A percentile compares a stretch with the other conserved stretches of the same genome.
Evolutionary conservation across 768 basidiomycete genomes (phyloP).

Genomic region (Postia placenta): DNA sequence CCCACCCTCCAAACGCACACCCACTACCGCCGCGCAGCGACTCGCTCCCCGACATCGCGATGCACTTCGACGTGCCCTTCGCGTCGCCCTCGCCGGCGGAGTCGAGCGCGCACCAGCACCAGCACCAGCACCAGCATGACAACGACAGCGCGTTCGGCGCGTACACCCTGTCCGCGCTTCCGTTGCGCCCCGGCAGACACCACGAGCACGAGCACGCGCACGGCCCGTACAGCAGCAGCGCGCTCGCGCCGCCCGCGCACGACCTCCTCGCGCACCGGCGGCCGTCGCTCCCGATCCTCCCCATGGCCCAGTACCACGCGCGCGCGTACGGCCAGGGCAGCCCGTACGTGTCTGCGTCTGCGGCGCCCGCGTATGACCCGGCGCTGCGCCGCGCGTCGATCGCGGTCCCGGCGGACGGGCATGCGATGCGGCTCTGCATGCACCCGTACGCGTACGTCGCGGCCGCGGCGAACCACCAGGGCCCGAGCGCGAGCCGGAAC

Average conservation of each 20-base stretch:
- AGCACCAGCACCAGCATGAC: too few relatives aligned
- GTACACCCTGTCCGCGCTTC: not conserved
- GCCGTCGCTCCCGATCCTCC: constrained; percentile 10
- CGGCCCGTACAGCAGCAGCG: not conserved
- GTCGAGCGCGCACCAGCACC: not conserved
- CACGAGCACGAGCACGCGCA: not conserved
- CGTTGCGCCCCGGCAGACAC: not conserved
- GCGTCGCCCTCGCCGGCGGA: not conserved
- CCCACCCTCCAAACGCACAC: not conserved
- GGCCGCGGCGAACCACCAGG: constrained; percentile 12
- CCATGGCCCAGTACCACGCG: not conserved
- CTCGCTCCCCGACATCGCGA: not conserved
- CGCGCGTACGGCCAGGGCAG: constrained; percentile 4
- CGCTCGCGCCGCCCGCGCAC: constrained; percentile 13
- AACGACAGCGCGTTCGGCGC: too few relatives aligned
- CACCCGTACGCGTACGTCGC: constrained; percentile 24
- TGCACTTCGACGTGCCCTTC: not conserved
- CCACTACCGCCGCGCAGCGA: not conserved
- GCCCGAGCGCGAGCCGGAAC: not conserved
- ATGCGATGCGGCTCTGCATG: constrained; percentile 10
- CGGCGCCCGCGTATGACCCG: constrained; percentile 16
- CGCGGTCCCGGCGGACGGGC: constrained; percentile 9
- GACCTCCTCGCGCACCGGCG: constrained; percentile 11
- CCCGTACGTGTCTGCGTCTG: not conserved
- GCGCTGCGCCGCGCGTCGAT: constrained; percentile 16